Percentiles rank a stretch among this genome's conserved stretches.
Evolutionary conservation across 2,329 filamentous ascomycete genomes (phyloP).

Genomic region (Cercospora sp.): DNA sequence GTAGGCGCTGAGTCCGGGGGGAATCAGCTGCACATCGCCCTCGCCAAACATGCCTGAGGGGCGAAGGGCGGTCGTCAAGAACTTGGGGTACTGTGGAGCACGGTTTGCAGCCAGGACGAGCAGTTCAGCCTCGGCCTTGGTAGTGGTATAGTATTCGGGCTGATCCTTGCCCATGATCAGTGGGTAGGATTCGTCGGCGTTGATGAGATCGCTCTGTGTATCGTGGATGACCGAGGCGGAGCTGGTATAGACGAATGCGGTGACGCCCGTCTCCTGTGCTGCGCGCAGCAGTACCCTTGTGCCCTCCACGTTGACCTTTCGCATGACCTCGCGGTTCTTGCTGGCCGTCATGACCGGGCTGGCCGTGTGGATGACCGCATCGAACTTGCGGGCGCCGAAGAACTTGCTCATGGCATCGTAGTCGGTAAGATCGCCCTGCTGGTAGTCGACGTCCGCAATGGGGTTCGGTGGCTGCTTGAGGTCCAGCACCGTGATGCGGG

Average conservation of each 20-base stretch:
- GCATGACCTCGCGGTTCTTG: conserved; percentile 44
- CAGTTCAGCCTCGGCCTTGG: conserved; percentile 52
- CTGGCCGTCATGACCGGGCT: conserved; percentile 44
- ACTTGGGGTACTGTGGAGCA: conserved; percentile 40
- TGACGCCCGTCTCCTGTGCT: conserved; percentile 51
- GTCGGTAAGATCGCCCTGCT: conserved; percentile 54
- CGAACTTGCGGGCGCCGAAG: conserved; percentile 47
- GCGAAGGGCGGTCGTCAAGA: conserved; percentile 53
- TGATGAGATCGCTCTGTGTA: conserved; percentile 47
- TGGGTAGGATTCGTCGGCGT: conserved; percentile 52
- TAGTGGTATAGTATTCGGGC: conserved; percentile 54
- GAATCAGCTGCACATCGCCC: conserved; percentile 50
- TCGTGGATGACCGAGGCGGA: conserved; percentile 53
- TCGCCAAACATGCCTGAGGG: conserved; percentile 55
- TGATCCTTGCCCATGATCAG: conserved; percentile 48
- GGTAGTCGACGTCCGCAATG: conserved; percentile 48
- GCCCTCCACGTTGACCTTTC: conserved; percentile 55
- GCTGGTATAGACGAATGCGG: conserved; percentile 56
- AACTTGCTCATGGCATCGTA: conserved; percentile 44
- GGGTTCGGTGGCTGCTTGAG: conserved; percentile 46
- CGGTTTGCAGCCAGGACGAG: conserved; percentile 53
- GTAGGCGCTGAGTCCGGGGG: conserved; percentile 48
- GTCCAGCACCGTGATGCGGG: conserved; percentile 51
- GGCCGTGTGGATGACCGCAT: conserved; percentile 54
- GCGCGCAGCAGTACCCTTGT: conserved; percentile 52